A percentile compares a stretch with the other conserved stretches of the same genome.
These are phyloP conservation scores for Fusarium buharicum DNA, from an alignment of 2,329 filamentous ascomycete genomes.

Conservation along the genomic window DNA sequence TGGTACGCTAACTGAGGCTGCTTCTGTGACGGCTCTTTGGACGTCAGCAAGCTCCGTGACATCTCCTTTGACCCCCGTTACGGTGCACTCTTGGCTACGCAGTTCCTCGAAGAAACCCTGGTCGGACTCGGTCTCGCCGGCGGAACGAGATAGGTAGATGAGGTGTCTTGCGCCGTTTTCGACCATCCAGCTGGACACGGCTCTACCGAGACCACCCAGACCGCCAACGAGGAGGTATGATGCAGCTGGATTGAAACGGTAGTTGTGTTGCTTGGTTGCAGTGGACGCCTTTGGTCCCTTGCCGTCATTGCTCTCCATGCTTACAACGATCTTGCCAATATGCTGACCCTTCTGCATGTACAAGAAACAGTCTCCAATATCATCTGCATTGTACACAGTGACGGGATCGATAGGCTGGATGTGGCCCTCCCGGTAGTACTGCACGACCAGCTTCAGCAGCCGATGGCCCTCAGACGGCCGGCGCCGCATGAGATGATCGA, in stretches of 20 bases:
- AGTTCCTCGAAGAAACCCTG: conserved; percentile 1
- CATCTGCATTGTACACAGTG: too few relatives aligned
- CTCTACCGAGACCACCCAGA: conserved; percentile 13
- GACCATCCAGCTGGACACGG: conserved; percentile 11
- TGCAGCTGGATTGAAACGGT: conserved; percentile 1
- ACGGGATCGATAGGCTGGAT: too few relatives aligned
- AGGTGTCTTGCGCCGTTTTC: conserved; percentile 12
- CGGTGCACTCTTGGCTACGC: conserved; percentile 2
- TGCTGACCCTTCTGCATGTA: too few relatives aligned
- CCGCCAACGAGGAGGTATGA: conserved; percentile 42
- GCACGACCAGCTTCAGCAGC: too few relatives aligned
- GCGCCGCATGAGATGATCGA: too few relatives aligned
- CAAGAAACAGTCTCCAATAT: too few relatives aligned
- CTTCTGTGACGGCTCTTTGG: conserved; percentile 5
- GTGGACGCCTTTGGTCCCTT: too few relatives aligned
- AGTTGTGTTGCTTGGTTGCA: too few relatives aligned
- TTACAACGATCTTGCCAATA: too few relatives aligned
- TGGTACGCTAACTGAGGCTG: conserved; percentile 1
- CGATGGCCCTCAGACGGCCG: too few relatives aligned
- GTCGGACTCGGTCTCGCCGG: conserved; percentile 2
- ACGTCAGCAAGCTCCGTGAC: conserved; percentile 5
- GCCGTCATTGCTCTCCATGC: too few relatives aligned
- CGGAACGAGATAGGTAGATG: conserved; percentile 12
- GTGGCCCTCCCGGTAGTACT: too few relatives aligned
- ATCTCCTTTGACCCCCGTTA: neutral